A percentile compares a stretch with the other conserved stretches of the same genome.
Conservation (phyloP, 352 stramenopile species). For the Plasmopara muralis region DNA sequence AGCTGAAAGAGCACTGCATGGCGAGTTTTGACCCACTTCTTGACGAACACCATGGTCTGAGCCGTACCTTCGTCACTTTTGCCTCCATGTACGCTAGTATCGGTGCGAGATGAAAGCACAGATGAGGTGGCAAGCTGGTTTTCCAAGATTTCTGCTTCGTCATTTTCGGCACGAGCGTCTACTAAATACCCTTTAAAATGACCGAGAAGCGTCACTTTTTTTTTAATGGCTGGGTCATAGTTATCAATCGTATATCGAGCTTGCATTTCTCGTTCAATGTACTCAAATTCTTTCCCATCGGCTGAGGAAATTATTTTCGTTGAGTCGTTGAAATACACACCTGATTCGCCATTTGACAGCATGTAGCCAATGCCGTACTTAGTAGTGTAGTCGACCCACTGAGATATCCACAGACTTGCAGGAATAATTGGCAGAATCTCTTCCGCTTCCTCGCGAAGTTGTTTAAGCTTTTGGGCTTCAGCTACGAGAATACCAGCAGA, state of each 20-base stretch:
- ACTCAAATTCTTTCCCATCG: slow-evolving; percentile 88
- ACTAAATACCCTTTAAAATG: slow-evolving; percentile 98
- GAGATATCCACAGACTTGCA: slow-evolving; percentile 89
- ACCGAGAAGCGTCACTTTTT: slow-evolving; percentile 97
- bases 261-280: slow-evolving; percentile 85
- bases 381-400: slow-evolving; percentile 98
- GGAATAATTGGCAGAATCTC: slow-evolving; percentile 25
- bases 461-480: slow-evolving; percentile 55
- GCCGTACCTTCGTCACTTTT: slow-evolving; percentile 3
- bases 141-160: slow-evolving; percentile 41
- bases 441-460: slow-evolving; percentile 49
- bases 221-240: slow-evolving; percentile 88
- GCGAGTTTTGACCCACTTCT: slow-evolving; percentile 98
- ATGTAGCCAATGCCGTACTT: slow-evolving; percentile 99
- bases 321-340: slow-evolving; percentile 99
- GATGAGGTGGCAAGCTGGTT: slow-evolving; percentile 30
- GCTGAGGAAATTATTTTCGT: slow-evolving; percentile 95
- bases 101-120: slow-evolving; percentile 10
- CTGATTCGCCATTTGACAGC: slow-evolving; percentile 90
- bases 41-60: slow-evolving; percentile 88
- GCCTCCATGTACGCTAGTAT: slow-evolving; percentile 13
- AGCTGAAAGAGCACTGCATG: slow-evolving; percentile 97
- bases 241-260: slow-evolving; percentile 42
- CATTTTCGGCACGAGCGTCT: slow-evolving; percentile 60
- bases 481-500: slow-evolving; percentile 52